Evolutionary conservation across 169 alveolate genomes (phyloP), one percentile per base, ranked within the genome.

Genomic region (Eimeria sp.): DNA sequence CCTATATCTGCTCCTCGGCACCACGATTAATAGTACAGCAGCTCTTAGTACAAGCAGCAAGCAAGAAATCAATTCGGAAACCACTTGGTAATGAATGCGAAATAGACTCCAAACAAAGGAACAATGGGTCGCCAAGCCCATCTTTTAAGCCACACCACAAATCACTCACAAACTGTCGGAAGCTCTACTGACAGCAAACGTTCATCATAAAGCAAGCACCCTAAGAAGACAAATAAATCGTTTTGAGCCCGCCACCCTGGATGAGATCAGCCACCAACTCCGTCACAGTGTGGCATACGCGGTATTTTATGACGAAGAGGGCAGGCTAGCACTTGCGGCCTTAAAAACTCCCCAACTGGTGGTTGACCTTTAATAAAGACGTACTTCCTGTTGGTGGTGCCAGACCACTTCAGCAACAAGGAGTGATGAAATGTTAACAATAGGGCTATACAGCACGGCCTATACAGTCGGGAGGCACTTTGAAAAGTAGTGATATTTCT

Each of bases 101-200:
- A 30, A n/a, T 72, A n/a, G 30, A 40, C n/a, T 5, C 82, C 40
- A 34, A 14, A 27, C n/a, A 72, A 5, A 14, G 82, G 27, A 16
- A n/a, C 82, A 14, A 40, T 13, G 82, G 5, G 11, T 30, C 14
- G 51, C 43, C 51, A 72, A 14, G 82, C 54, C 54, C 22, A 13
- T 14, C 78, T 30, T 70, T n/a, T 11, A 49, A 30, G 4, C 20
- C 49, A 20, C 49, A n/a, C 16, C 30, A 40, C 54, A 72, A 72
- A 40, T 2, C 82, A 72, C 82, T 72, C 82, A 72, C 82, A 72
- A 72, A 72, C 82, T 72, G 27, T 34, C 22, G 82, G 18, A 72
- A 40, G 10, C 82, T 6, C 82, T 34, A 13, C 16, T 4, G 13
- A 30, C 51, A 40, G 82, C 54, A 27, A 3, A 72, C 30, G 82